Percentiles rank a stretch among this genome's conserved stretches.
phyloP scores from a whole-genome alignment of 495 filamentous ascomycete genomes.

The Penicillium coffeae region DNA sequence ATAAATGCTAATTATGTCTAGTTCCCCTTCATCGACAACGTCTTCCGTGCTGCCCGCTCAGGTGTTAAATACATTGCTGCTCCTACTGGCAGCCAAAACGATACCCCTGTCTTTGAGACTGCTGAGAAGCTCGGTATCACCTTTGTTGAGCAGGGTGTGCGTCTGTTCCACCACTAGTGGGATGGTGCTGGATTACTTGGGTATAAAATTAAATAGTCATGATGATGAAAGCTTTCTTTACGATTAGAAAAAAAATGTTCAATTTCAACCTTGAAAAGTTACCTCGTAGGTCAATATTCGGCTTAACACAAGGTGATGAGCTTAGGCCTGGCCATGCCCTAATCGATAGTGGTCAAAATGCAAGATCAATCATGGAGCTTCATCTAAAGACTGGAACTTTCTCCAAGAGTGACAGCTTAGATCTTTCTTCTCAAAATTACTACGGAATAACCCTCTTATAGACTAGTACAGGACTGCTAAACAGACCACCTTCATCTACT shows the following conservation, averaged over 20 bases:
- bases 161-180: slow-evolving; percentile 83
- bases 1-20: slow-evolving; percentile 26
- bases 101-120: slow-evolving; percentile 81
- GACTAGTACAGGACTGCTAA: too few relatives aligned
- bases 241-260: slow-evolving; percentile 25
- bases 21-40: slow-evolving; percentile 98
- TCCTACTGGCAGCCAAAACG: slow-evolving; percentile 90
- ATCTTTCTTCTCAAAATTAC: too few relatives aligned
- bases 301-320: too few relatives aligned
- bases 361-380: too few relatives aligned
- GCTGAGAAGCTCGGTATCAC: slow-evolving; percentile 87
- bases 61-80: slow-evolving; percentile 95
- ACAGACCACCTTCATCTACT: too few relatives aligned
- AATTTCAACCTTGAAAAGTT: neutral
- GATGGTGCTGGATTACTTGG: slow-evolving; percentile 1
- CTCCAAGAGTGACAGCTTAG: too few relatives aligned
- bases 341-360: too few relatives aligned
- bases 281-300: too few relatives aligned
- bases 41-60: slow-evolving; percentile 82
- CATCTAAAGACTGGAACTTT: too few relatives aligned
- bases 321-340: too few relatives aligned
- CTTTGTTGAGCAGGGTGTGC: slow-evolving; percentile 83
- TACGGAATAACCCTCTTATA: too few relatives aligned
- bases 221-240: slow-evolving; percentile 29
- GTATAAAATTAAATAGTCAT: slow-evolving; percentile 22